Percentiles rank a stretch among this genome's conserved stretches.
Conservation (phyloP, 805 yeast genomes). For the Spathaspora passalidarum region DNA sequence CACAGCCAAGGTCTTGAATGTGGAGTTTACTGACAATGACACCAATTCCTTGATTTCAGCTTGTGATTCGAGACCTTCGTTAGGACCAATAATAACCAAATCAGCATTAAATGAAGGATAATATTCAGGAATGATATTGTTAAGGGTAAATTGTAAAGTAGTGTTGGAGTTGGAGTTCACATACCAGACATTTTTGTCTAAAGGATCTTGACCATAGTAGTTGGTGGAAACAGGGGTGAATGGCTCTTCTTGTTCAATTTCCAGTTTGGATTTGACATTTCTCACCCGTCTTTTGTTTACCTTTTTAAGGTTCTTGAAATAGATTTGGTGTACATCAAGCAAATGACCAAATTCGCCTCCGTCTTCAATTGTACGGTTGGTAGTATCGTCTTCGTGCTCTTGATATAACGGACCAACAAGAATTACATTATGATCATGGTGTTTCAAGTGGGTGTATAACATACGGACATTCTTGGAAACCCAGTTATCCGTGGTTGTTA, state of each 20-base stretch:
- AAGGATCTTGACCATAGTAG: slow-evolving; percentile 33
- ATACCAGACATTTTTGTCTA: slow-evolving; percentile 30
- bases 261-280: slow-evolving; percentile 12
- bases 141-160: slow-evolving; percentile 22
- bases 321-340: slow-evolving; percentile 27
- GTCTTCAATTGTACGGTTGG: slow-evolving; percentile 8
- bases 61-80: slow-evolving; percentile 16
- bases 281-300: slow-evolving; percentile 16
- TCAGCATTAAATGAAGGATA: slow-evolving; percentile 26
- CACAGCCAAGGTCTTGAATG: slow-evolving; percentile 20
- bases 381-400: background rate
- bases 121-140: slow-evolving; percentile 22
- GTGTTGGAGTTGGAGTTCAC: slow-evolving; percentile 26
- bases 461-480: slow-evolving; percentile 31
- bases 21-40: slow-evolving; percentile 8
- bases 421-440: slow-evolving; percentile 29
- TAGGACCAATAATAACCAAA: slow-evolving; percentile 27
- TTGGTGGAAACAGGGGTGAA: slow-evolving; percentile 6
- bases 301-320: slow-evolving; percentile 16
- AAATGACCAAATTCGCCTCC: slow-evolving; percentile 38
- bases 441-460: slow-evolving; percentile 22
- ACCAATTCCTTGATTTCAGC: slow-evolving; percentile 17
- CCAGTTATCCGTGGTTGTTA: slow-evolving; percentile 36
- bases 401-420: slow-evolving; percentile 31
- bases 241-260: background rate